Base-by-base conservation (phyloP, 495 filamentous ascomycete species). In the Podospora pseudopauciseta region DNA sequence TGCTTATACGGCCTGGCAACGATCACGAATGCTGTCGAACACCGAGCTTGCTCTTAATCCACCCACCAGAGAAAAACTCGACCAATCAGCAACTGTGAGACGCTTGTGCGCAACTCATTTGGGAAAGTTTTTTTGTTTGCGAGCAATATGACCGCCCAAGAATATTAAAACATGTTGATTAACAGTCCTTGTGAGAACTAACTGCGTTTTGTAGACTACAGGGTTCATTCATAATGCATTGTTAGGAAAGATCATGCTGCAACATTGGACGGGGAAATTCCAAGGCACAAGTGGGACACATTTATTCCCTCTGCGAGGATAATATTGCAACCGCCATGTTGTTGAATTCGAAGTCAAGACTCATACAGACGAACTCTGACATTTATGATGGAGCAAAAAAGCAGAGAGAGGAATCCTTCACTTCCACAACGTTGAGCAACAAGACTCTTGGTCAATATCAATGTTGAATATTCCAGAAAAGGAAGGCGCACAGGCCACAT, bases 401-500 rank as follows among this genome's bases (percentile, higher is more conserved):
- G 23, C 23, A 23, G 23, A 23, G 23, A 23, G 23, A 23, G 1
- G 23, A 23, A 23, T 23, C 39, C 13, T 5, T 49, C 13, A 18
- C 39, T 49, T 11, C 9, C 15, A 49, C 7, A 13, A 49, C 15
- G 39, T 16, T 49, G 39, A 49, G 7, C 13, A 39, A 39, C 5
- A 39, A 39, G 3, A 39, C 7, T 60, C 23, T 7, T 4, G 23
- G 23, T 23, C 23, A 60, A 26, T 9, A 60, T 28, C 59, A 18
- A 61, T n/a, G 5, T 30, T 18, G 30, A 28, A 30, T 27, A 26
- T 61, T n/a, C n/a, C 23, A n/a, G 3, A 58, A 58, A 19, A 20
- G 13, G 59, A 61, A 28, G 7, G 59, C 30, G 59, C 59, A 61
- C 27, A 61, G 59, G 26, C 59, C 59, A 61, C 9, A 32, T 32